phyloP scores from a whole-genome alignment of 2,329 filamentous ascomycete genomes.

The Colletotrichum brevisporum region DNA sequence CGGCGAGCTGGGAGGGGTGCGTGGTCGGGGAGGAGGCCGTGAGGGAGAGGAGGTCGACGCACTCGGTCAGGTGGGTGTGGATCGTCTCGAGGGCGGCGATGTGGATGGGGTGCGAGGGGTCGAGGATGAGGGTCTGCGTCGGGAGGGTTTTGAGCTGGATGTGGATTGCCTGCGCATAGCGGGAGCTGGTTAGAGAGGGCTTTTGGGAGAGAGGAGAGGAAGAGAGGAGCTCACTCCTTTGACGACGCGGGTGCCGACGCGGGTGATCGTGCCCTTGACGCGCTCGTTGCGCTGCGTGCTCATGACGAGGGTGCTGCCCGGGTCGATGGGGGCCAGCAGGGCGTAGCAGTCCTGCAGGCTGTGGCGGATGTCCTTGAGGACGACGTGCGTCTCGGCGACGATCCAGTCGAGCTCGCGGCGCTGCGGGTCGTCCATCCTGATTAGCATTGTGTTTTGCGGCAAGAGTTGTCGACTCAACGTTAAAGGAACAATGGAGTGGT shows the following conservation, averaged over 20 bases:
- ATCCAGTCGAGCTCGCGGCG: conserved; percentile 70
- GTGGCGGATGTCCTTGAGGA: conserved; percentile 65
- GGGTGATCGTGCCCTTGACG: conserved; percentile 92
- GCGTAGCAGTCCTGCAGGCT: conserved; percentile 91
- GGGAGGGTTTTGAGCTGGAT: conserved; percentile 81
- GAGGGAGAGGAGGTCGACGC: conserved; percentile 85
- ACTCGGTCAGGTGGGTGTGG: conserved; percentile 83
- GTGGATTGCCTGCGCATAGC: conserved; percentile 77
- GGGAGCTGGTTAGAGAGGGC: background rate
- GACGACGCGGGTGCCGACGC: conserved; percentile 90
- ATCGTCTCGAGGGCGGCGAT: conserved; percentile 80
- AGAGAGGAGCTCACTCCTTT: conserved; percentile 79
- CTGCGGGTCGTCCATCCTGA: conserved; percentile 51
- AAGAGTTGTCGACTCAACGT: background rate
- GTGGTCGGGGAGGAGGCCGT: conserved; percentile 62
- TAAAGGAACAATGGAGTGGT: too few species aligned
- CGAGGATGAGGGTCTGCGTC: conserved; percentile 62
- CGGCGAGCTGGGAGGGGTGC: conserved; percentile 70
- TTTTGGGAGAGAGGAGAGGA: too few species aligned
- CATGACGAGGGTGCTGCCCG: conserved; percentile 89
- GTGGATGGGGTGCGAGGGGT: conserved; percentile 65
- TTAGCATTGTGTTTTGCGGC: conserved; percentile 46
- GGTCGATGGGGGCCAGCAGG: conserved; percentile 86
- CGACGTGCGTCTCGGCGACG: conserved; percentile 62
- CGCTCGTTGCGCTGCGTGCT: conserved; percentile 89